Evolutionary conservation across 2,329 filamentous ascomycete species (phyloP), one percentile per base, ranked within the genome.

Genomic region (Pseudocercospora fuligena): DNA sequence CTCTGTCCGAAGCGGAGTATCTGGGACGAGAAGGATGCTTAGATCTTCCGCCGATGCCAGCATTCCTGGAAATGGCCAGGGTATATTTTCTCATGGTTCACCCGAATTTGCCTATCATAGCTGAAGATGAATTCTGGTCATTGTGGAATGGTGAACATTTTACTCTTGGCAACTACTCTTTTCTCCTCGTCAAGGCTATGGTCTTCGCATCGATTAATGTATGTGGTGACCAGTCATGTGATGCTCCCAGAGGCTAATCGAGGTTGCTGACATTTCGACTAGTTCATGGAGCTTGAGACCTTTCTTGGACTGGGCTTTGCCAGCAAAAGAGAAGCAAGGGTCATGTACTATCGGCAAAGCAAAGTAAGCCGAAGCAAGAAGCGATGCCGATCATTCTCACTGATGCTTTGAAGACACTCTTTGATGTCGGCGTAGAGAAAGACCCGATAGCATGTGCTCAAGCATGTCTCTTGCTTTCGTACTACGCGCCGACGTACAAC

Each of bases 401-500:
- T n/a, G n/a, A n/a, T n/a, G n/a, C n/a, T n/a, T n/a, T n/a, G n/a
- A n/a, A n/a, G n/a, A 59, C 69, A 5, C 65, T 71, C 5, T 71
- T 68, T 57, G 69, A 71, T 31, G 66, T 69, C 51, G 65, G 65
- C 33, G 67, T 69, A 14, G 69, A 71, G 43, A 67, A 66, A 14
- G 67, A 71, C 40, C 53, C 69, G 12, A 51, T 71, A 12, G 60
- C 60, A 5, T 69, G 65, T 33, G 69, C 69, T 11, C 69, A 69
- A 54, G 67, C 67, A 6, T 69, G 69, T 40, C 29, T 71, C n/a
- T 46, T 71, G 7, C 57, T 71, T 5, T 69, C 65, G 3, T 69
- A 69, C 61, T 66, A 68, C 27, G 65, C 69, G 12, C 69, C 69
- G 3, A 71, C 67, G n/a, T 66, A 69, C 59, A 71, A 71, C 53